A percentile compares a stretch with the other conserved stretches of the same genome.
Conservation (phyloP, 495 filamentous ascomycete species). For the Massariosphaeria phaeospora region DNA sequence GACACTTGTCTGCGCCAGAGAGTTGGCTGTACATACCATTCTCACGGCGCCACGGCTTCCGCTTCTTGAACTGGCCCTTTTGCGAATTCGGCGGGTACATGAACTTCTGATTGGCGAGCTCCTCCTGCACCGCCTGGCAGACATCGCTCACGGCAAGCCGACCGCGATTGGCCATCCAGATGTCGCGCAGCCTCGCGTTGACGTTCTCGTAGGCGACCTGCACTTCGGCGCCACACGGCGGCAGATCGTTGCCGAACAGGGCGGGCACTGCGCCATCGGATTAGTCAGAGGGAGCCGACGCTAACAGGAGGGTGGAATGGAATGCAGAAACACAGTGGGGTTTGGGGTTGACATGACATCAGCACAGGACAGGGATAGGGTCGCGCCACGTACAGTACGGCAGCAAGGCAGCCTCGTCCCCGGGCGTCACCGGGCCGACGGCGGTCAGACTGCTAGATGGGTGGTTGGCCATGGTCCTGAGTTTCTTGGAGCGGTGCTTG, state of each 20-base stretch:
- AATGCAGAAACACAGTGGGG: no score
- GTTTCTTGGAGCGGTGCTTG: no score
- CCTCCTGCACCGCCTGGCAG: conserved; percentile 5
- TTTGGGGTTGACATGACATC: no score
- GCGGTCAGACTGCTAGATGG: background rate
- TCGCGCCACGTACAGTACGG: conserved; percentile 15
- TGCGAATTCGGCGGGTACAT: background rate
- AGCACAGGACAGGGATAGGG: no score
- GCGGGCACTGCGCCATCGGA: conserved; percentile 16
- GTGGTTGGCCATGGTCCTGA: no score
- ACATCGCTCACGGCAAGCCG: background rate
- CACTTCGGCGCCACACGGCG: conserved; percentile 12
- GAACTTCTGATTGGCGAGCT: conserved; percentile 2
- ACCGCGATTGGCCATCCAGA: conserved; percentile 17
- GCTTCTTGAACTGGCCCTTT: background rate
- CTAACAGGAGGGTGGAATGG: background rate
- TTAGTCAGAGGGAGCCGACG: background rate
- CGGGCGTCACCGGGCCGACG: background rate
- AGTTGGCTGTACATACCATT: no score
- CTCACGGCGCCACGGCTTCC: conserved; percentile 26
- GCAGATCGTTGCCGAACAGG: conserved; percentile 19
- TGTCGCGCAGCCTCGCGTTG: conserved; percentile 10
- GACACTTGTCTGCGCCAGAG: no score
- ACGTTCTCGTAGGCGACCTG: conserved; percentile 30
- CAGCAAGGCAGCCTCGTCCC: conserved; percentile 6